These are phyloP conservation scores for Spiraea crenata DNA, from an alignment of 331 rosid genomes.

Conservation along the genomic window DNA sequence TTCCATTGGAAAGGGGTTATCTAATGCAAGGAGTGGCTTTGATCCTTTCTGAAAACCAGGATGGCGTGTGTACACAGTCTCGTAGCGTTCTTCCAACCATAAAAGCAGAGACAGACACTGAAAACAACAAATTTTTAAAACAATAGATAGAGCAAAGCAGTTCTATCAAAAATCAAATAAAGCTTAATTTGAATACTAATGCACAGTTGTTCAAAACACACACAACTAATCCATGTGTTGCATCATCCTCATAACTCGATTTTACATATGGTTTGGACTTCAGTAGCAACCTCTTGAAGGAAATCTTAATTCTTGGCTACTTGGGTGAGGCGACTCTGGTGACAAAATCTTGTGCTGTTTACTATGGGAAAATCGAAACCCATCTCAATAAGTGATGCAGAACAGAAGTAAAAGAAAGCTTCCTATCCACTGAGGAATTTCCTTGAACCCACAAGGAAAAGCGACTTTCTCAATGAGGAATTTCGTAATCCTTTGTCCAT, in stretches of 20 bases:
- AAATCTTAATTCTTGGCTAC: neutral
- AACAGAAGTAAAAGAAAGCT: neutral
- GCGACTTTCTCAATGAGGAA: neutral
- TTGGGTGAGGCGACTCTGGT: too few relatives aligned
- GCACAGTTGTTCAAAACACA: neutral
- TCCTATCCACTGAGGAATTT: too few relatives aligned
- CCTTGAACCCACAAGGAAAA: neutral
- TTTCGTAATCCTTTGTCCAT: neutral
- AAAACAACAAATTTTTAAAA: conserved; percentile 20
- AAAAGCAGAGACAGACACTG: conserved; percentile 81
- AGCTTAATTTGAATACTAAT: neutral
- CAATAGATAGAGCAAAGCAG: neutral
- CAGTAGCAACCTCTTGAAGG: neutral
- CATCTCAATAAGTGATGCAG: neutral
- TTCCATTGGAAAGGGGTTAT: conserved; percentile 85
- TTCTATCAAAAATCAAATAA: neutral
- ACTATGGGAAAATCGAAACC: neutral
- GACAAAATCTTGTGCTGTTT: neutral
- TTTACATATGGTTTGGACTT: neutral
- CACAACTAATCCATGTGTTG: neutral
- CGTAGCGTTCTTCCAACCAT: conserved; percentile 91
- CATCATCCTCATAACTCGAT: neutral
- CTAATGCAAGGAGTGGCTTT: conserved; percentile 77
- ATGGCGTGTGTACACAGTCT: conserved; percentile 68
- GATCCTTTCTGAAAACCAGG: conserved; percentile 91